These are phyloP conservation scores for Hyphopichia buzzinii DNA, from an alignment of 1,139 yeast species.

Conservation along the genomic window DNA sequence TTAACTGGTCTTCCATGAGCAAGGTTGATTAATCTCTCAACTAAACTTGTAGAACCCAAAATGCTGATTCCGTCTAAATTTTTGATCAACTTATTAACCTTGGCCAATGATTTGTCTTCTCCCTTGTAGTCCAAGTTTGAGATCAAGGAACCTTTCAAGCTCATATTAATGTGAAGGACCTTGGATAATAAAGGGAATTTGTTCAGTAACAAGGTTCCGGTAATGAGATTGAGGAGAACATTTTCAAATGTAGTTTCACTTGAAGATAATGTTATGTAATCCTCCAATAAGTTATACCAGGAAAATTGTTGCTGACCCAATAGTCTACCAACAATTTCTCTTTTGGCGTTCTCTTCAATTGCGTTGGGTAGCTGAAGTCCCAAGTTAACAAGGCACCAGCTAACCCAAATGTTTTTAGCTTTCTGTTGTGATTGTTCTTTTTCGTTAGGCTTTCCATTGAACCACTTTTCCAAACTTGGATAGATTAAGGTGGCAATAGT, in stretches of 20 bases:
- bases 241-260: conserved; percentile 39
- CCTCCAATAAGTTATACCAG: conserved; percentile 19
- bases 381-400: conserved; percentile 27
- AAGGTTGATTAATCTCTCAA: conserved; percentile 29
- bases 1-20: conserved; percentile 21
- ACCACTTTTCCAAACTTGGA: conserved; percentile 3
- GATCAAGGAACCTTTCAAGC: conserved; percentile 26
- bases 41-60: conserved; percentile 28
- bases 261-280: conserved; percentile 29
- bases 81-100: conserved; percentile 27
- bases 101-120: conserved; percentile 18
- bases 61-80: conserved; percentile 33
- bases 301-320: conserved; percentile 19
- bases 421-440: conserved; percentile 4
- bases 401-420: conserved; percentile 8
- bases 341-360: conserved; percentile 16
- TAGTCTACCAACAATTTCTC: conserved; percentile 20
- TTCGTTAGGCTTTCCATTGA: background rate
- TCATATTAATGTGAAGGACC: conserved; percentile 24
- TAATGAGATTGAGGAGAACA: conserved; percentile 30
- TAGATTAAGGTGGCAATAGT: conserved; percentile 16
- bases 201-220: conserved; percentile 26
- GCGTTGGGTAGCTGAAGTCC: conserved; percentile 31
- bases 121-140: conserved; percentile 33
- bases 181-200: conserved; percentile 20